phyloP scores from a whole-genome alignment of 345 rosid species.

The Citrus trifoliata region DNA sequence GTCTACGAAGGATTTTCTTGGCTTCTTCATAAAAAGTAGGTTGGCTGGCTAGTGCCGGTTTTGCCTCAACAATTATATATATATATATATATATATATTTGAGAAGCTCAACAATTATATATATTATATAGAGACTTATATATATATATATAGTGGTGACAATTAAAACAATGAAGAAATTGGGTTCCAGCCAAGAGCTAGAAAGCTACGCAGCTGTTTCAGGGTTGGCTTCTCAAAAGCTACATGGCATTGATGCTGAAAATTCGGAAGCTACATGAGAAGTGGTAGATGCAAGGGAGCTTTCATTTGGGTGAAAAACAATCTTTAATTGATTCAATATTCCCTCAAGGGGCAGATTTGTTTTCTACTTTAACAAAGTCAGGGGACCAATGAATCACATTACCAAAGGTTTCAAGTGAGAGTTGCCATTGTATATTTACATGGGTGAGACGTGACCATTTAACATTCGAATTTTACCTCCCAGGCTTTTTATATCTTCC shows the following conservation, averaged over 20 bases:
- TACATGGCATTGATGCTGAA: not conserved
- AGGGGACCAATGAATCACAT: not conserved
- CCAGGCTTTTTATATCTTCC: not conserved
- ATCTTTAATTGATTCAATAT: not conserved
- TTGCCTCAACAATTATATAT: not conserved
- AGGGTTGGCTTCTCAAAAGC: conserved; percentile 5
- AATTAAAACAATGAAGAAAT: not conserved
- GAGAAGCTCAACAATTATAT: too few species aligned
- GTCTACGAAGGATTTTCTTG: not conserved
- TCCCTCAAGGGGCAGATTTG: not conserved
- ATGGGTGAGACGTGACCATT: not conserved
- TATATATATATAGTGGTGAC: too few species aligned
- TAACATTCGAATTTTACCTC: too few species aligned
- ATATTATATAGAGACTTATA: too few species aligned
- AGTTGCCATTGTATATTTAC: not conserved
- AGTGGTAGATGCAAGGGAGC: not conserved
- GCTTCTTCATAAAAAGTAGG: not conserved
- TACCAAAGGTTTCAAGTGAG: not conserved
- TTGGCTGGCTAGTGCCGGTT: not conserved
- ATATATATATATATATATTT: too few species aligned
- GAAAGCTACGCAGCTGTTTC: not conserved
- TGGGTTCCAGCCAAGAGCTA: not conserved
- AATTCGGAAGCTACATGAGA: not conserved
- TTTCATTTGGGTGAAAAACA: not conserved
- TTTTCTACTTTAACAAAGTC: not conserved